These are phyloP conservation scores for Acaromyces ingoldii DNA, from an alignment of 1,284 basidiomycete species.

Conservation along the genomic window DNA sequence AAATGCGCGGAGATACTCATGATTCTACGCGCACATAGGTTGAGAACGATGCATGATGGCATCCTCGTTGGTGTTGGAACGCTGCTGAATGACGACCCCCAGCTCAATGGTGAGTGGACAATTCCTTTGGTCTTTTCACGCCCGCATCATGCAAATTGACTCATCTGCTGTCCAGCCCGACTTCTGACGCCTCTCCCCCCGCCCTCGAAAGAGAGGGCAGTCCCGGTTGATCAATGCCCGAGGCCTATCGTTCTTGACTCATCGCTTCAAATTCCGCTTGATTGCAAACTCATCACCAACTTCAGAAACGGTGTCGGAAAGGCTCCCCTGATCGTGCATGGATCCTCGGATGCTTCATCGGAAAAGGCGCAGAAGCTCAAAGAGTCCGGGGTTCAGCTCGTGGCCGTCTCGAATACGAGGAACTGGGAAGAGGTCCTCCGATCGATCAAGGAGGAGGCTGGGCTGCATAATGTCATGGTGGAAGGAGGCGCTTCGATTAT, in stretches of 20 bases:
- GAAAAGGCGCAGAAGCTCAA: constrained; percentile 41
- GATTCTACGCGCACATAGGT: too few species aligned
- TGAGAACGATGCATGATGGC: constrained; percentile 72
- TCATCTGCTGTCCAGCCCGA: not conserved
- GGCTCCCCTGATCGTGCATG: constrained; percentile 70
- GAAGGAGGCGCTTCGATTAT: constrained; percentile 88
- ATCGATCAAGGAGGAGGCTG: constrained; percentile 38
- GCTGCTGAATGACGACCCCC: constrained; percentile 83
- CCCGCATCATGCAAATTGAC: not conserved
- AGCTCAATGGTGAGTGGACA: constrained; percentile 75
- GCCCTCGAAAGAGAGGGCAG: constrained; percentile 45
- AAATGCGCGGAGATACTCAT: too few species aligned
- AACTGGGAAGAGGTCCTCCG: constrained; percentile 24
- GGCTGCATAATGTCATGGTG: constrained; percentile 78
- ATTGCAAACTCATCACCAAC: constrained; percentile 71
- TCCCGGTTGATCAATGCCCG: constrained; percentile 56
- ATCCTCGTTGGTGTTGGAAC: constrained; percentile 90
- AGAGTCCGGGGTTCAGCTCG: constrained; percentile 52
- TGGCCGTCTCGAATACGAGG: constrained; percentile 41
- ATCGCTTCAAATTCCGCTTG: constrained; percentile 62
- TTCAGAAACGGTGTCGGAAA: constrained; percentile 61
- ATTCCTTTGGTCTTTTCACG: not conserved
- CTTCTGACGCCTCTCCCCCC: constrained; percentile 3
- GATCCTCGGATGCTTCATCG: constrained; percentile 29
- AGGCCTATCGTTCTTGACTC: constrained; percentile 81